Base-by-base conservation (phyloP, 441 rosid species). In the Gossypium gossypioides region DNA sequence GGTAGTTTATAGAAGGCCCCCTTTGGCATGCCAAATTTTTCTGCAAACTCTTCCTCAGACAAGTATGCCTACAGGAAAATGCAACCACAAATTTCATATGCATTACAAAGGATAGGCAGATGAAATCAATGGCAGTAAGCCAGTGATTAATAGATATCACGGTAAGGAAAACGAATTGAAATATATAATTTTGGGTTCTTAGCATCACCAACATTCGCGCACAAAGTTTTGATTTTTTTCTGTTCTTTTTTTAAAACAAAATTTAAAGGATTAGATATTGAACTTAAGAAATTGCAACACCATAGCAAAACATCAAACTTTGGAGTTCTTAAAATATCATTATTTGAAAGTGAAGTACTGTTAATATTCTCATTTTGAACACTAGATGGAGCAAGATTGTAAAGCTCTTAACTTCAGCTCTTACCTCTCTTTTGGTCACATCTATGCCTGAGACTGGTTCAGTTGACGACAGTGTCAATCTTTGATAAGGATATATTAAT, bases 381-480 rank as follows among this genome's bases (percentile, higher is more conserved):
- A n/a, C 25, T n/a, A 50, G 67, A 15, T 7, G 21, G 50, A 59
- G 13, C 44, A 50, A 55, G 46, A 68, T 63, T 50, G 9, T 25
- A 67, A 50, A 67, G 71, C 44, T 50, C n/a, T 25, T 48, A 50
- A 27, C 16, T 16, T 21, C 51, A 27, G 46, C 48, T 19, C 22
- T 12, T 81, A 88, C 96, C 92, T 90, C 96, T 84, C 96, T 83
- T 88, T 77, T 87, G 56, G 88, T 78, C 42, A 75, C 79, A 57
- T 90, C 88, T 73, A 88, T 86, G 78, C 79, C 83, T 37, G 72
- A 73, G 68, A 56, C 88, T 15, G 90, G 90, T 71, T 81, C 86
- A 29, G 70, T 75, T 29, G 97, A 87, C 64, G 76, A 76, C 73
- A 84, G 84, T 59, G 61, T 86, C 68, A 92, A 73, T 75, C 80